A percentile compares a stretch with the other conserved stretches of the same genome.
Evolutionary conservation across 345 rosid genomes (phyloP).

Genomic region (Eutrema heterophyllum): DNA sequence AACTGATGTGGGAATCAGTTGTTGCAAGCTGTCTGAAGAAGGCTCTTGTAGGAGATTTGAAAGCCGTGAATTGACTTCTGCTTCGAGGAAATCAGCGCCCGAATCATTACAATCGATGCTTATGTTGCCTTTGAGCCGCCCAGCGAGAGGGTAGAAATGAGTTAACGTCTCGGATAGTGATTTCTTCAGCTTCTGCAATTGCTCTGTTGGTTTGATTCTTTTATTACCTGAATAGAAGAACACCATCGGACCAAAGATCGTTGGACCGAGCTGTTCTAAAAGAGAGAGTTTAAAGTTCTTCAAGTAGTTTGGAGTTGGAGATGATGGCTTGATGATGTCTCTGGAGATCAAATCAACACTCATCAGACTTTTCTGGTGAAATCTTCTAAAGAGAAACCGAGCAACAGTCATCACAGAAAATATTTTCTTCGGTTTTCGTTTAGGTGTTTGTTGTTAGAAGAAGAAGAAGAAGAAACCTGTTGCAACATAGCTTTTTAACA

Average conservation of each 20-base stretch:
- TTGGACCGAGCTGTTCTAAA: slow-evolving; percentile 41
- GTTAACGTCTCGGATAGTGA: slow-evolving; percentile 43
- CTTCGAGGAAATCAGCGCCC: slow-evolving; percentile 34
- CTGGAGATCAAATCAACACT: slow-evolving; percentile 29
- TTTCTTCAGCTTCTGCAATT: slow-evolving; percentile 26
- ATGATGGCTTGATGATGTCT: slow-evolving; percentile 42
- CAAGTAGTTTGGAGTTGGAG: slow-evolving; percentile 37
- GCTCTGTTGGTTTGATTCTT: slow-evolving; percentile 4
- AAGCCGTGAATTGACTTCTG: slow-evolving; percentile 28
- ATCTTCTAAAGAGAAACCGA: slow-evolving; percentile 5
- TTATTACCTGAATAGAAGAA: slow-evolving; percentile 30
- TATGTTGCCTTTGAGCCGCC: slow-evolving; percentile 19
- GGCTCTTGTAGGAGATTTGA: slow-evolving; percentile 23
- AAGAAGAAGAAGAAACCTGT: not conserved
- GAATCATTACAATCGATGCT: slow-evolving; percentile 34
- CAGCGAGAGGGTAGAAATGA: slow-evolving; percentile 43
- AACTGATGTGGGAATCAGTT: slow-evolving; percentile 33
- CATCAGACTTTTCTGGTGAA: slow-evolving; percentile 23
- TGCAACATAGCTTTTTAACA: slow-evolving; percentile 9
- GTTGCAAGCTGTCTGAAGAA: slow-evolving; percentile 13
- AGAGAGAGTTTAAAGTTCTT: slow-evolving; percentile 31
- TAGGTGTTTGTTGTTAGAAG: not conserved
- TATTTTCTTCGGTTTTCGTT: not conserved
- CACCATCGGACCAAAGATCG: slow-evolving; percentile 27
- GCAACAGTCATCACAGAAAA: slow-evolving; percentile 15